Evolutionary conservation across 257 asterid species (phyloP).

Genomic region (Lycium ferocissimum): DNA sequence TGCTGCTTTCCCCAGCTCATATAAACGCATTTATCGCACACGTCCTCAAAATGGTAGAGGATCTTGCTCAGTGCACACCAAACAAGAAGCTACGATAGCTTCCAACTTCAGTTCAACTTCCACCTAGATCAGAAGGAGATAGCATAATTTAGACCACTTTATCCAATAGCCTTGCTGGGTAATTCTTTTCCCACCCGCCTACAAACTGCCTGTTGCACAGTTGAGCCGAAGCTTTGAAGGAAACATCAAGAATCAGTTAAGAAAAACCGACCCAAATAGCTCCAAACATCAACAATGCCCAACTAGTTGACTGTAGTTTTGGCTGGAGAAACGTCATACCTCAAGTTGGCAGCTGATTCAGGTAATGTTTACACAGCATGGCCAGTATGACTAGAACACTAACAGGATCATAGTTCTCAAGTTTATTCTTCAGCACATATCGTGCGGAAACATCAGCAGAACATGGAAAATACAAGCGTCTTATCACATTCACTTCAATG

Average conservation of each 20-base stretch:
- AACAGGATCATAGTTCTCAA: neutral
- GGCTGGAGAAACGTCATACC: neutral
- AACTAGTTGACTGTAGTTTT: neutral
- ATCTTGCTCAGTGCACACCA: neutral
- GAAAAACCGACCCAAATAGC: slow-evolving; percentile 7
- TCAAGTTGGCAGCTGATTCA: neutral
- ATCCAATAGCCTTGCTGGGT: neutral
- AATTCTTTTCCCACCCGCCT: neutral
- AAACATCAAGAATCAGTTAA: slow-evolving; percentile 20
- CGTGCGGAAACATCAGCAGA: neutral
- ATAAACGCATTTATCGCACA: neutral
- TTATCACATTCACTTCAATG: neutral
- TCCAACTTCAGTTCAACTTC: neutral
- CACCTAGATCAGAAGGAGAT: neutral
- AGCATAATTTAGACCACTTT: neutral
- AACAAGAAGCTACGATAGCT: neutral
- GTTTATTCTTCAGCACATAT: neutral
- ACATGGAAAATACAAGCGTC: neutral
- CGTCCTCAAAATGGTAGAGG: neutral
- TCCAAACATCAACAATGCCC: neutral
- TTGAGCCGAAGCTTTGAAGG: neutral
- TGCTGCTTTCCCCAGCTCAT: neutral
- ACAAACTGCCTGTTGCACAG: neutral
- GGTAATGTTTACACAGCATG: neutral
- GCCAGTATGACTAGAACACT: neutral